Evolutionary conservation across 73 alveolate genomes (phyloP), one percentile per base, ranked within the genome.

Genomic region (Paraurostyla sp.): DNA sequence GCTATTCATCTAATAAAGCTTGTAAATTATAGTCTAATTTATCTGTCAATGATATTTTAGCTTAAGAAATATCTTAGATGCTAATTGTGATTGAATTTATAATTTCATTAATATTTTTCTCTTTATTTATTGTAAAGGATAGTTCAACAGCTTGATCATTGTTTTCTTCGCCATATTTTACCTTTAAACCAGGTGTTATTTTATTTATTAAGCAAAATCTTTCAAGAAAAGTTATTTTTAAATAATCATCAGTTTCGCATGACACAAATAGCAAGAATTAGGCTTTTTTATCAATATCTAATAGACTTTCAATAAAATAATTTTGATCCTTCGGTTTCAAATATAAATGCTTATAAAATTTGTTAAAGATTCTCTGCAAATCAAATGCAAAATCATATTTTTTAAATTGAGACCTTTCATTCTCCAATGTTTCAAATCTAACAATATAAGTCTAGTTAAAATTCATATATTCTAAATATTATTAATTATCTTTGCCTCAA

Each of bases 371-470:
- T 25, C 30, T 27, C 32, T 43, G 22, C 6, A 73, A 15, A 25
- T 73, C 86, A 48, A 73, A 73, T 32, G 56, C 71, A 46, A 73
- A 73, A 42, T 73, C 86, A 46, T 45, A 73, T 40, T 13, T 9
- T 48, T 43, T 6, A 29, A 22, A 30, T 16, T 40, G 13, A 42
- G 71, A 48, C 16, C 7, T 45, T 27, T 73, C 71, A 73, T 43
- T 9, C 29, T 20, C 52, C 30, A 32, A 48, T 11, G 33, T 29
- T 43, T 73, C 65, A 73, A 48, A 73, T 23, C 71, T 73, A 16
- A 73, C n/a, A 15, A 45, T 40, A 27, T 73, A 73, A 15, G 22
- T 27, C 27, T 73, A n/a, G 50, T 22, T 42, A 4, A 73, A 23
- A 18, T 46, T 43, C 11, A 73, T 3, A 9, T 16, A 49, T 43